phyloP scores from a whole-genome alignment of 345 rosid genomes.

The Acer yangbiense region DNA sequence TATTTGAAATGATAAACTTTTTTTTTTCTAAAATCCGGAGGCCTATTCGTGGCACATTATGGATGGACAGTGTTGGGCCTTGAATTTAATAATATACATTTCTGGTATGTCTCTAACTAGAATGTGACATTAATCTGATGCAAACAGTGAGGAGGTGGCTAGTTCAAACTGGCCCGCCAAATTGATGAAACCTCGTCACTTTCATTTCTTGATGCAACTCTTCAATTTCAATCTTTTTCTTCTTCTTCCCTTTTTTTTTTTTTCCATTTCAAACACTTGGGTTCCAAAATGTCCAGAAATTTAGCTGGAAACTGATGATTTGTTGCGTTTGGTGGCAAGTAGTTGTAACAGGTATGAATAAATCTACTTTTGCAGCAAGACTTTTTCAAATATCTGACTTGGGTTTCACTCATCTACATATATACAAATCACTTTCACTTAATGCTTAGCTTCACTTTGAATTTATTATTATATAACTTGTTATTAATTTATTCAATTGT shows the following conservation, averaged over 20 bases:
- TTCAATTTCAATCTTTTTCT: neutral
- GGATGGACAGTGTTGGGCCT: no score
- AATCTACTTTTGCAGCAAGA: conserved; percentile 8
- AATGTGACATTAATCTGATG: neutral
- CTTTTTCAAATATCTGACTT: conserved; percentile 37
- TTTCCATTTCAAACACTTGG: neutral
- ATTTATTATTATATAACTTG: conserved; percentile 30
- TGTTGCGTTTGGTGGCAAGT: conserved; percentile 56
- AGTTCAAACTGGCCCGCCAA: conserved; percentile 2
- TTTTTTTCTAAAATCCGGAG: no score
- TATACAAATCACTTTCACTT: conserved; percentile 38
- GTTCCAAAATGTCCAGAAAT: conserved; percentile 16
- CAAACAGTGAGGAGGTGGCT: neutral
- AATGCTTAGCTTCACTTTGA: conserved; percentile 55
- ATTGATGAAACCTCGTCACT: neutral
- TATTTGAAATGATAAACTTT: no score
- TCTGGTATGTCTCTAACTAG: no score
- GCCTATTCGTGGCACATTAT: no score
- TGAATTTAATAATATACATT: no score
- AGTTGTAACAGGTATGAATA: conserved; percentile 30
- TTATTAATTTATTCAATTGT: conserved; percentile 19
- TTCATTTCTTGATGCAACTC: neutral
- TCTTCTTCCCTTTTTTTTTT: neutral
- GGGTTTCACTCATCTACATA: conserved; percentile 21
- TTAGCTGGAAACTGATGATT: conserved; percentile 32